These are phyloP conservation scores for Fusarium sambucinum DNA, from an alignment of 2,329 filamentous ascomycete genomes.

Conservation along the genomic window DNA sequence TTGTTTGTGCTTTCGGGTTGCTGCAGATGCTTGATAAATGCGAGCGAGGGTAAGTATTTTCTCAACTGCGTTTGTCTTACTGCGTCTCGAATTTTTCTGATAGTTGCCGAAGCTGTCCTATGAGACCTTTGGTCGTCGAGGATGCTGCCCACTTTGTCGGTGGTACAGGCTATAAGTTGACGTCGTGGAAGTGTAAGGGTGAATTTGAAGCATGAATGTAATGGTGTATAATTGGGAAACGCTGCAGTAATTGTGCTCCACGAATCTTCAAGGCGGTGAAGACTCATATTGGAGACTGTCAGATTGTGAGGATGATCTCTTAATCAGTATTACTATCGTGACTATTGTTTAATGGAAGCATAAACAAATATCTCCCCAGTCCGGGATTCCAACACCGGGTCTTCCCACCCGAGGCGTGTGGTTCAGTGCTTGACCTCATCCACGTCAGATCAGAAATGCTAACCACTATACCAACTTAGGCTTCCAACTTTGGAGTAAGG, in stretches of 20 bases:
- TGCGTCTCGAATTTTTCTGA: too few relatives aligned
- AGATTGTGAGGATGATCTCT: neutral
- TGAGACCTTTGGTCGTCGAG: too few relatives aligned
- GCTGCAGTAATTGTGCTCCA: neutral
- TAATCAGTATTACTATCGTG: neutral
- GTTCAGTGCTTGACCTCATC: too few relatives aligned
- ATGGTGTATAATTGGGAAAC: neutral
- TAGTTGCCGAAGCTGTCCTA: too few relatives aligned
- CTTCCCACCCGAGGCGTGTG: neutral
- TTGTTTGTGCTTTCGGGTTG: too few relatives aligned
- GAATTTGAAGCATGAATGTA: neutral
- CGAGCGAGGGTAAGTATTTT: neutral
- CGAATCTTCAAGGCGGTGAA: neutral
- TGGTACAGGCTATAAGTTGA: neutral
- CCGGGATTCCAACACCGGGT: neutral
- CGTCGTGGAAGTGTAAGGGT: neutral
- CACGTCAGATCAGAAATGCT: too few relatives aligned
- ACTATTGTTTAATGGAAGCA: neutral
- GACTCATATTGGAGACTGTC: neutral
- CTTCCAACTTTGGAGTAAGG: too few relatives aligned
- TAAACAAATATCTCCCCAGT: neutral
- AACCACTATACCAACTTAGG: too few relatives aligned
- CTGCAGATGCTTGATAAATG: neutral
- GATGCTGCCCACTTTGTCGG: neutral
- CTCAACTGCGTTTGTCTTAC: neutral